A percentile compares a stretch with the other conserved stretches of the same genome.
Evolutionary conservation across 257 asterid genomes (phyloP).

Genomic region (Nicotiana tabacum): DNA sequence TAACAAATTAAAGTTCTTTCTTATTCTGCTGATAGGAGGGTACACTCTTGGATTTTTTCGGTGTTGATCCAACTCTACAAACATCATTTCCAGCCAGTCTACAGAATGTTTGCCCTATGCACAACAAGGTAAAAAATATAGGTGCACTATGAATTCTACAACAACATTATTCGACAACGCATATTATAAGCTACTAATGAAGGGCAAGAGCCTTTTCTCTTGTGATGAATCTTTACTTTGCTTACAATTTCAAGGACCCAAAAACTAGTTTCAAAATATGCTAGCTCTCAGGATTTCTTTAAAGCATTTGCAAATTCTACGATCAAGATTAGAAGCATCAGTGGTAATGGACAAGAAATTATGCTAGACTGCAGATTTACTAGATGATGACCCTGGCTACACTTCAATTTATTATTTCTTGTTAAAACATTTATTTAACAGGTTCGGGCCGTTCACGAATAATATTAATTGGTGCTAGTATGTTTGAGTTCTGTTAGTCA

Average conservation of each 20-base stretch:
- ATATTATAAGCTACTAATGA: slow-evolving; percentile 53
- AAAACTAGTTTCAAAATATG: slow-evolving; percentile 52
- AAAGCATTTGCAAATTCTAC: slow-evolving; percentile 57
- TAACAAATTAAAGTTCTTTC: too few species aligned
- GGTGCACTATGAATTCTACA: slow-evolving; percentile 56
- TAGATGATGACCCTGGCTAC: slow-evolving; percentile 1
- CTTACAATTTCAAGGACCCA: slow-evolving; percentile 28
- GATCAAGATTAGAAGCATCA: slow-evolving; percentile 74
- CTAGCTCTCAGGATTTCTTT: slow-evolving; percentile 44
- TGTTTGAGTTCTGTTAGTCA: too few species aligned
- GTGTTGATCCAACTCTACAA: slow-evolving; percentile 47
- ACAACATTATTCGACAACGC: slow-evolving; percentile 12
- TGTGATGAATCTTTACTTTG: slow-evolving; percentile 24
- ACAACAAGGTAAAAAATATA: slow-evolving; percentile 33
- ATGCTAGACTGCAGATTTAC: slow-evolving; percentile 18
- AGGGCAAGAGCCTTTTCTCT: slow-evolving; percentile 35
- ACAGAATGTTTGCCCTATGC: neutral
- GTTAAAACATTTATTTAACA: neutral
- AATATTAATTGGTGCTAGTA: too few species aligned
- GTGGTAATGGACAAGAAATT: too few species aligned
- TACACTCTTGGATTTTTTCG: too few species aligned
- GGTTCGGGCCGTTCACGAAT: neutral
- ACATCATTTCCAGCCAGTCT: slow-evolving; percentile 48
- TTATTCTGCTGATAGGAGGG: too few species aligned
- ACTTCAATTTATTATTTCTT: neutral